These are phyloP conservation scores for Aaosphaeria pasadenensis DNA, from an alignment of 2,329 filamentous ascomycete species.

Conservation along the genomic window DNA sequence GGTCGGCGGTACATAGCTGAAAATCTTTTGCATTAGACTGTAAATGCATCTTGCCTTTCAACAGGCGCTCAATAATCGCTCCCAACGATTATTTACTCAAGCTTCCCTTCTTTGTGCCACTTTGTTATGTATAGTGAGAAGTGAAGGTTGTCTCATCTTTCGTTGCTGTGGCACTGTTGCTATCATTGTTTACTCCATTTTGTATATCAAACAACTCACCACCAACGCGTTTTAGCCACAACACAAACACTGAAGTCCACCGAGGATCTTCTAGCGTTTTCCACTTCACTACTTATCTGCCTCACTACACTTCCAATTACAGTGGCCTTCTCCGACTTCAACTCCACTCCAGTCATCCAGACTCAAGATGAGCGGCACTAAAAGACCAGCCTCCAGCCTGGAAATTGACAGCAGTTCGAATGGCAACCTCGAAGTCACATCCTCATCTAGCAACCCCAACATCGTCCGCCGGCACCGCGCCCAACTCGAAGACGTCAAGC, in stretches of 20 bases:
- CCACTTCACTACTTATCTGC: no score
- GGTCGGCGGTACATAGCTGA: slow-evolving; percentile 12
- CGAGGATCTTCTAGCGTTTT: background rate
- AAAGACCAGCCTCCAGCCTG: slow-evolving; percentile 16
- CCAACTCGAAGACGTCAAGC: slow-evolving; percentile 15
- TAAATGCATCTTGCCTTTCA: slow-evolving; percentile 25
- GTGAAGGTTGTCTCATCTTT: no score
- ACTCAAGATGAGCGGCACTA: slow-evolving; percentile 2
- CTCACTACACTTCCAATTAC: no score
- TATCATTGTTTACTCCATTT: background rate
- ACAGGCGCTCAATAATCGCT: slow-evolving; percentile 18
- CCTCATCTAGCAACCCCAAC: no score
- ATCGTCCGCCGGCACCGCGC: background rate
- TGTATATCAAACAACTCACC: background rate
- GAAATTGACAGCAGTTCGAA: background rate
- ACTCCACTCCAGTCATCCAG: background rate
- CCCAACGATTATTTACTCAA: no score
- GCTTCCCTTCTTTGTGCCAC: no score
- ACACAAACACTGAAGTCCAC: background rate
- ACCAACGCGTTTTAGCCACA: background rate
- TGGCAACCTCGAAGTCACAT: no score
- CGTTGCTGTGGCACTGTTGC: no score
- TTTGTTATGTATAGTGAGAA: no score
- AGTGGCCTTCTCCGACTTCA: no score
- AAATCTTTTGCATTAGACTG: slow-evolving; percentile 12